Percentiles rank a stretch among this genome's conserved stretches.
phyloP scores from a whole-genome alignment of 208 protist genomes.

The Trypanosomatidae sp. region DNA sequence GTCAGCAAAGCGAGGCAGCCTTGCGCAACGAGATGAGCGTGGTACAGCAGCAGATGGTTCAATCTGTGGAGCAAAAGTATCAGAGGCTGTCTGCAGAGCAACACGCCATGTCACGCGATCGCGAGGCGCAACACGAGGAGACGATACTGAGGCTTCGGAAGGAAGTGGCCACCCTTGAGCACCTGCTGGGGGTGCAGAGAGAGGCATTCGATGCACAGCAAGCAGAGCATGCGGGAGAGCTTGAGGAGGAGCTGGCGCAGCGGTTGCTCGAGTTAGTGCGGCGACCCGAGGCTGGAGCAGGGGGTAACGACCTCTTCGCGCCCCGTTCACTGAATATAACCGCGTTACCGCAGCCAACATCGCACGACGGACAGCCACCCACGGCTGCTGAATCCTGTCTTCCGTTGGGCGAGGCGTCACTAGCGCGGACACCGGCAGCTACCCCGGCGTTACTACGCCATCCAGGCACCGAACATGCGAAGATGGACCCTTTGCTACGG shows the following conservation, averaged over 20 bases:
- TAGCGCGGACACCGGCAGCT: background rate
- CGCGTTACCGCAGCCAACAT: constrained; percentile 3
- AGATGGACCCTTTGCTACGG: background rate
- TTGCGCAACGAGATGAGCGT: constrained; percentile 38
- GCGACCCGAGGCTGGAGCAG: background rate
- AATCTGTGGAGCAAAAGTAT: constrained; percentile 18
- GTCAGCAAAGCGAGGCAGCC: constrained; percentile 33
- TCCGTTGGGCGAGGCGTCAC: background rate
- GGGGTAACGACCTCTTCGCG: background rate
- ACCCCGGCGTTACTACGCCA: background rate
- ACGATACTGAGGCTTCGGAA: constrained; percentile 10
- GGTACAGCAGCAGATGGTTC: constrained; percentile 18
- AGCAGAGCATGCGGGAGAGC: constrained; percentile 14
- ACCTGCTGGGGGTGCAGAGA: constrained; percentile 19
- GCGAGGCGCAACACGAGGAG: constrained; percentile 27
- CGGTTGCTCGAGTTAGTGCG: constrained; percentile 25
- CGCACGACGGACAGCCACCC: constrained; percentile 5
- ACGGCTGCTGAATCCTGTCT: background rate
- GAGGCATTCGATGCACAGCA: constrained; percentile 28
- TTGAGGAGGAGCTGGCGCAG: constrained; percentile 17
- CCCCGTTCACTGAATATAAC: background rate
- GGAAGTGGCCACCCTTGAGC: constrained; percentile 11
- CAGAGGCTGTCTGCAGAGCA: constrained; percentile 12
- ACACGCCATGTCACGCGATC: constrained; percentile 31
- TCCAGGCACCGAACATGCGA: background rate